These are phyloP conservation scores for Chalciporus chontae DNA, from an alignment of 768 basidiomycete species.

Conservation along the genomic window DNA sequence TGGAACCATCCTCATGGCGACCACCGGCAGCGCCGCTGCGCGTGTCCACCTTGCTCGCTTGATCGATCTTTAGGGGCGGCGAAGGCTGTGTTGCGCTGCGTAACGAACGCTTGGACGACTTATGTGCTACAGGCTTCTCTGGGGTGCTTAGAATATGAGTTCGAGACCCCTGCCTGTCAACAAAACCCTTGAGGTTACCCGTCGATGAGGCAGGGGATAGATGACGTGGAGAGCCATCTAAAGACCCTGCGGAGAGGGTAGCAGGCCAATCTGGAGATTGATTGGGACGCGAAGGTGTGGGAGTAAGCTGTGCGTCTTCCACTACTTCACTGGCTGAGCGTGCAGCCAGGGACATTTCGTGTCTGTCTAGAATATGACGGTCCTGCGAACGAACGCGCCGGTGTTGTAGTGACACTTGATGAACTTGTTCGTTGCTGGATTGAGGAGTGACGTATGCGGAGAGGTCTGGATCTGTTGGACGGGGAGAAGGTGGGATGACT, in stretches of 20 bases:
- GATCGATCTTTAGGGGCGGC: constrained; percentile 26
- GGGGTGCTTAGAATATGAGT: constrained; percentile 2
- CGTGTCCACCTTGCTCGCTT: constrained; percentile 3
- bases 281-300: constrained; percentile 16
- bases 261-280: constrained; percentile 19
- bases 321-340: constrained; percentile 24
- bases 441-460: not conserved
- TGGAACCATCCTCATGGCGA: constrained; percentile 20
- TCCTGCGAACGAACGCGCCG: constrained; percentile 31
- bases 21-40: constrained; percentile 9
- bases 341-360: constrained; percentile 32
- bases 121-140: constrained; percentile 6
- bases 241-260: constrained; percentile 7
- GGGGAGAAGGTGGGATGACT: constrained; percentile 29
- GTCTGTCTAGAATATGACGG: constrained; percentile 27
- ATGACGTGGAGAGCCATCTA: constrained; percentile 13
- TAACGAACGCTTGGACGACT: constrained; percentile 25
- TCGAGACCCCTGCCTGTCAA: constrained; percentile 18
- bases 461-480: constrained; percentile 15
- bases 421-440: constrained; percentile 17
- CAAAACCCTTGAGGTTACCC: constrained; percentile 26
- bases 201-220: constrained; percentile 32
- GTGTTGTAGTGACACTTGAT: constrained; percentile 20
- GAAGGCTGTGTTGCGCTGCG: constrained; percentile 27
- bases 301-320: constrained; percentile 29